Evolutionary conservation across 208 protist genomes (phyloP).

Genomic region (Acanthamoeba triangularis): DNA sequence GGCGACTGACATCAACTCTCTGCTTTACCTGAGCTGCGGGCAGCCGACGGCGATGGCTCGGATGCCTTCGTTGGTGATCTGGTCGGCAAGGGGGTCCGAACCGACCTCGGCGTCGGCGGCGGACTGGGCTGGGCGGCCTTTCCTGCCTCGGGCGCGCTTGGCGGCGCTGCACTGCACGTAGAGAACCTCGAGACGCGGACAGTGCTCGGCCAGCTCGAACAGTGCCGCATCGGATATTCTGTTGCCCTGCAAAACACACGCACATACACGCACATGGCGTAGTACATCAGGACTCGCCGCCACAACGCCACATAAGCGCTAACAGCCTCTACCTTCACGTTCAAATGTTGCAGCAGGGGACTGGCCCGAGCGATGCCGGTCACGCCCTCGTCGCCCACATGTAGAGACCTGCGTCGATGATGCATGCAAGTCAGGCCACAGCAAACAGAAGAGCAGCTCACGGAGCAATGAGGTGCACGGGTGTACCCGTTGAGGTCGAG

Average conservation of each 20-base stretch:
- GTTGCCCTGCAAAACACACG: neutral
- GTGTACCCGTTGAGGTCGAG: slow-evolving; percentile 11
- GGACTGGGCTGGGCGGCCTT: neutral
- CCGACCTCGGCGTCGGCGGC: neutral
- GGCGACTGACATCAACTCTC: neutral
- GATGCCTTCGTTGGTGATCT: neutral
- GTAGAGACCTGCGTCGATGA: neutral
- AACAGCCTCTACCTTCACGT: neutral
- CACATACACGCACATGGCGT: too few relatives aligned
- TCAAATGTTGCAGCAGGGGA: neutral
- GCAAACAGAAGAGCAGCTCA: neutral
- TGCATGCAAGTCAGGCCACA: neutral
- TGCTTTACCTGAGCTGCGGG: neutral
- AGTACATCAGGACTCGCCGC: too few relatives aligned
- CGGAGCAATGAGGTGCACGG: too few relatives aligned
- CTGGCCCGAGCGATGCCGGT: neutral
- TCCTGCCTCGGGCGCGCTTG: neutral
- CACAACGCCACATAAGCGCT: too few relatives aligned
- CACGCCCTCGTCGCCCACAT: slow-evolving; percentile 17
- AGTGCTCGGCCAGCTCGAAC: neutral
- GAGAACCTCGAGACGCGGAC: neutral
- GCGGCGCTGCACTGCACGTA: slow-evolving; percentile 1
- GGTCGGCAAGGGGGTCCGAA: neutral
- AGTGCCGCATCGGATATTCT: neutral
- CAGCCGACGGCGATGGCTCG: neutral